Evolutionary conservation across 441 rosid genomes (phyloP), one percentile per base, ranked within the genome.

Genomic region (Theobroma grandiflorum): DNA sequence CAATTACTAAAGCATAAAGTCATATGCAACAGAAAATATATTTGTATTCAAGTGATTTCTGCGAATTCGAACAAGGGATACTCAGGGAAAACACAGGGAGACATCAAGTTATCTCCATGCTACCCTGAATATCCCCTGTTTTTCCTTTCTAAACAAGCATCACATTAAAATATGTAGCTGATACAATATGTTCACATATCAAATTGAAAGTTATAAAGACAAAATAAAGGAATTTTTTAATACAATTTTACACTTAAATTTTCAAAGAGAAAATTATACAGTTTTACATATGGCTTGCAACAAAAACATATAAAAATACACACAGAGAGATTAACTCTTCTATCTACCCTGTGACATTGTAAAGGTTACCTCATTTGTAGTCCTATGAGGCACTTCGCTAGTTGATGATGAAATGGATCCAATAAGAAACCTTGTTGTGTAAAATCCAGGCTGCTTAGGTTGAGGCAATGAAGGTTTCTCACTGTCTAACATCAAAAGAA

Each of bases 391-490:
- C 26, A n/a, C 20, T 12, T 31, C 6, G 37, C 50, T 11, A 9
- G 47, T 11, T 1, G 72, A 68, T 26, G 61, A 7, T 49, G 61
- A 50, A 8, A 76, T 78, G 3, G 78, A 11, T 38, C 66, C 84
- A 62, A 4, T 61, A 14, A 49, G 35, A 62, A 61, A 35, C 72
- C 77, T 26, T 49, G 65, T 0, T 35, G 71, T 72, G 75, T 50
- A 84, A 72, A 74, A 74, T 14, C 53, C 79, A 33, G 76, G 64
- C 10, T 72, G 33, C 20, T 72, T 72, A 3, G 76, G 76, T 2
- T 53, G 31, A 8, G 64, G 76, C 45, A 72, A 20, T 16, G 69
- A 18, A 4, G 8, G 16, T 6, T 33, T 26, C 63, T 53, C 76
- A 9, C 35, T 15, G n/a, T 40, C 62, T 8, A 72, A 65, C 85